Evolutionary conservation across 2,329 filamentous ascomycete species (phyloP).

Genomic region (Nakataea oryzae): DNA sequence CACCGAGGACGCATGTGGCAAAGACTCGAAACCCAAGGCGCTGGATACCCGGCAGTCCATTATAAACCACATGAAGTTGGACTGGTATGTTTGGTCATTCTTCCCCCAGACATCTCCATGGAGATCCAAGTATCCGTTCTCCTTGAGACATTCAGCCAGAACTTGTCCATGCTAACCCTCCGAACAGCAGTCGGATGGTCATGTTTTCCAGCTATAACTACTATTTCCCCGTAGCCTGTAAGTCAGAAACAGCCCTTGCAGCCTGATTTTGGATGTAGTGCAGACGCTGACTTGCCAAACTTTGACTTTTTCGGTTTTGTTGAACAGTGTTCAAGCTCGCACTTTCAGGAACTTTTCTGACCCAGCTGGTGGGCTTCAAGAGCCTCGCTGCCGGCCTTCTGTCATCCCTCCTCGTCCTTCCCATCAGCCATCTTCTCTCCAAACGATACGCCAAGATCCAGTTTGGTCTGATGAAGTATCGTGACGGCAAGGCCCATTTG

Average conservation of each 20-base stretch:
- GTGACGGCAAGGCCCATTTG: slow-evolving; percentile 22
- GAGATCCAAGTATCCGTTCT: neutral
- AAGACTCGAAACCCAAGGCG: slow-evolving; percentile 7
- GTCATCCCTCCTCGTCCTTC: slow-evolving; percentile 16
- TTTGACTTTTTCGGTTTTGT: too few species aligned
- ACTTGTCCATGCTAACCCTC: slow-evolving; percentile 3
- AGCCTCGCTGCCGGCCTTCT: slow-evolving; percentile 18
- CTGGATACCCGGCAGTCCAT: slow-evolving; percentile 20
- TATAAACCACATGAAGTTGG: slow-evolving; percentile 25
- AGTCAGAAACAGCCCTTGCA: neutral
- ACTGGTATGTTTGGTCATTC: slow-evolving; percentile 14
- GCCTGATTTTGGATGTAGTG: neutral
- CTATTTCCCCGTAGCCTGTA: slow-evolving; percentile 19
- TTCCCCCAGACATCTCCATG: neutral
- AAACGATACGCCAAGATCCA: slow-evolving; percentile 19
- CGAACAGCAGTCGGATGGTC: slow-evolving; percentile 15
- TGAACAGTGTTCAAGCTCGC: slow-evolving; percentile 18
- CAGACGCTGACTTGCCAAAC: neutral
- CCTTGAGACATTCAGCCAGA: neutral
- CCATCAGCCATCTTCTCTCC: slow-evolving; percentile 18
- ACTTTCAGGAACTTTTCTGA: slow-evolving; percentile 18
- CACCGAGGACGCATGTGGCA: slow-evolving; percentile 1
- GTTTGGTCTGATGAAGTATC: slow-evolving; percentile 22
- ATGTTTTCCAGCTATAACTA: slow-evolving; percentile 21
- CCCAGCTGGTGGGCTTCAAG: slow-evolving; percentile 19